phyloP scores from a whole-genome alignment of 2,329 filamentous ascomycete species.

The Neofusicoccum cordaticola region DNA sequence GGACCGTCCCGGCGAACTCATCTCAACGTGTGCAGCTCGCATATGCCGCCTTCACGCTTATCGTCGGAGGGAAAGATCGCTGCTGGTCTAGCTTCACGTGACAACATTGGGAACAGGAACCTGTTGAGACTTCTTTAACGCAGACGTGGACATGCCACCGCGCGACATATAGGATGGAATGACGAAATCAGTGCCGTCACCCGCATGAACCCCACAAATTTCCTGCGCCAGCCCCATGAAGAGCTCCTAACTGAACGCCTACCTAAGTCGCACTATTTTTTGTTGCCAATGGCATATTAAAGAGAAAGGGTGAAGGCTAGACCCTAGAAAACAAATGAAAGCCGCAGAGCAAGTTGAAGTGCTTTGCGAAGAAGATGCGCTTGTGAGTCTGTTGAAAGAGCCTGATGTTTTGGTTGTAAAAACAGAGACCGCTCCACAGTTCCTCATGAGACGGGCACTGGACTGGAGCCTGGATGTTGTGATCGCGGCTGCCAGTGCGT shows the following conservation, averaged over 20 bases:
- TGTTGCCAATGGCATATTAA: neutral
- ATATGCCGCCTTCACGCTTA: neutral
- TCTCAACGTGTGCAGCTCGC: neutral
- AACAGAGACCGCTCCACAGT: constrained; percentile 71
- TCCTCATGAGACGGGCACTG: constrained; percentile 51
- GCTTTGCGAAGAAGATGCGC: constrained; percentile 56
- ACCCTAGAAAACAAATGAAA: constrained; percentile 39
- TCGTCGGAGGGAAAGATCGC: neutral
- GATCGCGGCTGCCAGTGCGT: constrained; percentile 54
- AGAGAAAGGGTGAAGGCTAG: neutral
- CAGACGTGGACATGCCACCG: constrained; percentile 11
- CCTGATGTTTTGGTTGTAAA: constrained; percentile 82
- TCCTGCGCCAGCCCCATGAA: neutral
- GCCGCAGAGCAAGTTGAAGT: constrained; percentile 62
- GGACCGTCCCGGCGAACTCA: constrained; percentile 1
- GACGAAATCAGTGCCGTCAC: neutral
- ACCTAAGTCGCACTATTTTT: neutral
- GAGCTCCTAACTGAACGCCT: neutral
- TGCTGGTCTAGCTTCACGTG: neutral
- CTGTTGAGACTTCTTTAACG: neutral
- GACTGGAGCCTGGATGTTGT: constrained; percentile 65
- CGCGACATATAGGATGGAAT: neutral
- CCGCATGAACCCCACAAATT: neutral
- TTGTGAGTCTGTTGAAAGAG: constrained; percentile 73
- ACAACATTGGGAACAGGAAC: neutral